Conservation (phyloP, 2,329 filamentous ascomycete genomes). For the Rachicladosporium sp. region DNA sequence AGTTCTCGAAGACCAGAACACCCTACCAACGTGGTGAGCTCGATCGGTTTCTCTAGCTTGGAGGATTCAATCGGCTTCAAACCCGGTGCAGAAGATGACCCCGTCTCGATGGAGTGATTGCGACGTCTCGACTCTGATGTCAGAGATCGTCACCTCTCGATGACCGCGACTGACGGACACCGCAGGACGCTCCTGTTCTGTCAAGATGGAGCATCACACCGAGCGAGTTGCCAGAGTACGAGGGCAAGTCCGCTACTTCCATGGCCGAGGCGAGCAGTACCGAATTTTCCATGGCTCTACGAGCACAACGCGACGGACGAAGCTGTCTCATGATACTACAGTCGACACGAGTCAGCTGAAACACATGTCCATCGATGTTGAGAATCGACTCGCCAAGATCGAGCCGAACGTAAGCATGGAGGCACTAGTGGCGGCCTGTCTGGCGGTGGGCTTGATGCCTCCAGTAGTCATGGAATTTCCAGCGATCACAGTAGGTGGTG, state of each 20-base stretch:
- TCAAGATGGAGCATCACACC: no score
- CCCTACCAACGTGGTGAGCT: no score
- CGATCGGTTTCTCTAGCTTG: no score
- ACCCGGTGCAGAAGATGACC: no score
- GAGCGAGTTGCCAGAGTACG: no score
- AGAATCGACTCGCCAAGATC: slow-evolving; percentile 36
- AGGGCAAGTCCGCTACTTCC: slow-evolving; percentile 33
- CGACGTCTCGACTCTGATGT: no score
- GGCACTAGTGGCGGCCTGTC: slow-evolving; percentile 44
- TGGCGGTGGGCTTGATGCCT: slow-evolving; percentile 44
- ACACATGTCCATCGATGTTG: slow-evolving; percentile 34
- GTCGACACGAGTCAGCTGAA: slow-evolving; percentile 39
- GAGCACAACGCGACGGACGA: slow-evolving; percentile 54
- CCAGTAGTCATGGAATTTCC: slow-evolving; percentile 61
- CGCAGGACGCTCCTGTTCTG: no score
- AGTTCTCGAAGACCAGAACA: no score
- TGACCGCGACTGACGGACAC: no score
- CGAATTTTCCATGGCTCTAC: slow-evolving; percentile 68
- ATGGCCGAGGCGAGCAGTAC: slow-evolving; percentile 46
- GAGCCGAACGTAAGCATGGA: slow-evolving; percentile 63
- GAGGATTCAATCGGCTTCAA: no score
- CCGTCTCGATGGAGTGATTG: no score
- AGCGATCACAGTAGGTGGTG: slow-evolving; percentile 56
- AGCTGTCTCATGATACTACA: slow-evolving; percentile 17
- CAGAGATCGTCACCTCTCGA: no score